Evolutionary conservation across 306 rosid genomes (phyloP).

Genomic region (Castanopsis chinensis): DNA sequence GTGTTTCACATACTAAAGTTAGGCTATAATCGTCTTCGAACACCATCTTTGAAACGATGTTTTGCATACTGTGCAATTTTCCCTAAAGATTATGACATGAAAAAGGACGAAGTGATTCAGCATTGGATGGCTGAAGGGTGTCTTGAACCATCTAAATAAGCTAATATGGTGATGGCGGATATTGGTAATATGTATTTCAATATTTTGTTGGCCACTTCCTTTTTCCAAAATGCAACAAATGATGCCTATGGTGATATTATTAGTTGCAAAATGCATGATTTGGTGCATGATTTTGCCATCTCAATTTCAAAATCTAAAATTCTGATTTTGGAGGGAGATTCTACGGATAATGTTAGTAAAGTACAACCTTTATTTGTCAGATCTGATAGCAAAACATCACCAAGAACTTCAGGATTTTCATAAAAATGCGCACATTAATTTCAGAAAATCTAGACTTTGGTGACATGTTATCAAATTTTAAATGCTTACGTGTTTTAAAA

Average conservation of each 20-base stretch:
- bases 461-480: background rate
- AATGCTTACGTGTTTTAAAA: constrained; percentile 5
- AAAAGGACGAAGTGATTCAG: background rate
- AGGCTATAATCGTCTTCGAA: background rate
- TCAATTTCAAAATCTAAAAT: background rate
- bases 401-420: too few species aligned
- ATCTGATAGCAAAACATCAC: fast-evolving
- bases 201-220: background rate
- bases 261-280: constrained; percentile 21
- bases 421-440: background rate
- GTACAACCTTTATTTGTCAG: too few species aligned
- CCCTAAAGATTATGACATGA: background rate
- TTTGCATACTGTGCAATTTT: constrained; percentile 17
- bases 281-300: constrained; percentile 19
- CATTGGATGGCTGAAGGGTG: constrained; percentile 18
- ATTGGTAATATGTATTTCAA: too few species aligned
- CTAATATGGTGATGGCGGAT: background rate
- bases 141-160: background rate
- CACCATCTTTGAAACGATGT: constrained; percentile 9
- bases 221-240: constrained; percentile 5
- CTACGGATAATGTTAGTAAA: background rate
- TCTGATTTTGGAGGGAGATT: background rate
- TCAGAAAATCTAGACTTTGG: background rate
- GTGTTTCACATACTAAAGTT: too few species aligned
- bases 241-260: background rate